Evolutionary conservation across 129 eudicot genomes (phyloP).

Genomic region (Arctium lappa): DNA sequence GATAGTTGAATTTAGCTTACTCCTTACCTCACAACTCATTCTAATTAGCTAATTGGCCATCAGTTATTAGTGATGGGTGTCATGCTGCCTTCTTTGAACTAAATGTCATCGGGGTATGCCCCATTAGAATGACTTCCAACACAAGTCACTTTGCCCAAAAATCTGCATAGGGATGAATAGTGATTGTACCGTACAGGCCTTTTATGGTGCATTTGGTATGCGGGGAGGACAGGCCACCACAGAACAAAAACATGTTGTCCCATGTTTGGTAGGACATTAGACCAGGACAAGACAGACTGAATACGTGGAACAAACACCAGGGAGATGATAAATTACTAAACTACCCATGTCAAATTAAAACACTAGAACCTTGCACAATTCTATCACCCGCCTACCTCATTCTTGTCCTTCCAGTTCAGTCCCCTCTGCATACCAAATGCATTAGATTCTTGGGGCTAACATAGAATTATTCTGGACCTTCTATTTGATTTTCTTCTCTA

Average conservation of each 20-base stretch:
- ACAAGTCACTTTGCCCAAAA: background rate
- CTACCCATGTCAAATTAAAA: background rate
- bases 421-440: no score
- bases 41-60: background rate
- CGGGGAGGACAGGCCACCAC: no score
- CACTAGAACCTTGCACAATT: background rate
- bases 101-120: background rate
- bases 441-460: background rate
- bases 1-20: constrained; percentile 1
- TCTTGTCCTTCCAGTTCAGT: background rate
- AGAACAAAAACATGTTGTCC: no score
- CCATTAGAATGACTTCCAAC: background rate
- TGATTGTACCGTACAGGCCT: no score
- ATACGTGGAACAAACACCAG: background rate
- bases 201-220: no score
- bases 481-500: background rate
- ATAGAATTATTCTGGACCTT: background rate
- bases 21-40: background rate
- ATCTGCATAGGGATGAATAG: background rate
- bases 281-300: no score
- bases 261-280: no score
- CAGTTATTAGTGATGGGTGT: background rate
- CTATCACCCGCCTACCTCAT: background rate
- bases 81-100: background rate
- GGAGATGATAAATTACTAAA: background rate